Conservation (phyloP, 306 rosid genomes). For the Rosa rugosa region DNA sequence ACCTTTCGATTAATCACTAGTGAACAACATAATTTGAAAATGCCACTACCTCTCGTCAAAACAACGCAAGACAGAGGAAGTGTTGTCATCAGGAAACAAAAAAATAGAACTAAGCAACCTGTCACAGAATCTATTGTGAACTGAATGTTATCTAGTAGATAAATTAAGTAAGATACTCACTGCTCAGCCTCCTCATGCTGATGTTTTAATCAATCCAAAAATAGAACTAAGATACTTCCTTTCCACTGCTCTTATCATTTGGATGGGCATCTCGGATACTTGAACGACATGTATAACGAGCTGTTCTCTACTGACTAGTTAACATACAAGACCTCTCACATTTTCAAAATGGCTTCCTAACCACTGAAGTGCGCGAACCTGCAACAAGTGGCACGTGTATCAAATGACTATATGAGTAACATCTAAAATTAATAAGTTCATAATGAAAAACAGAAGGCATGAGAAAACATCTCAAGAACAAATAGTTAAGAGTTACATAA, state of each 20-base stretch:
- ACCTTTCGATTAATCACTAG: neutral
- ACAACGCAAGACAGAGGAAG: neutral
- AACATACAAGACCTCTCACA: slow-evolving; percentile 78
- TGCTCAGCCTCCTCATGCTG: slow-evolving; percentile 84
- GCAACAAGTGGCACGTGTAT: slow-evolving; percentile 28
- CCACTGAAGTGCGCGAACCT: slow-evolving; percentile 99
- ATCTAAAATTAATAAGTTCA: neutral
- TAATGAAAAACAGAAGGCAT: neutral
- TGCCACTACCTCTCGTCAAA: neutral
- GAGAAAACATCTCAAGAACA: slow-evolving; percentile 7
- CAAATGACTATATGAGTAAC: neutral
- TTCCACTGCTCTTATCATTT: slow-evolving; percentile 1
- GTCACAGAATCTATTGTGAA: neutral
- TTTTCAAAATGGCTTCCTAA: slow-evolving; percentile 94
- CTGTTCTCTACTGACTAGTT: slow-evolving; percentile 70
- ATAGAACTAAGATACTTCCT: too few relatives aligned
- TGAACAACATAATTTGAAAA: neutral
- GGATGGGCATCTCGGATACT: too few relatives aligned
- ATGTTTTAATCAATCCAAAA: slow-evolving; percentile 33
- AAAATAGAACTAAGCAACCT: neutral
- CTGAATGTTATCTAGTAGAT: neutral
- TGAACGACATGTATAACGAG: too few relatives aligned
- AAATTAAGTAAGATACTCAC: slow-evolving; percentile 51
- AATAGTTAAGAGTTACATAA: neutral
- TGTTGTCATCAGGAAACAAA: neutral